Evolutionary conservation across 495 filamentous ascomycete species (phyloP), one percentile per base, ranked within the genome.

Genomic region (Annulohypoxylon maeteangense): DNA sequence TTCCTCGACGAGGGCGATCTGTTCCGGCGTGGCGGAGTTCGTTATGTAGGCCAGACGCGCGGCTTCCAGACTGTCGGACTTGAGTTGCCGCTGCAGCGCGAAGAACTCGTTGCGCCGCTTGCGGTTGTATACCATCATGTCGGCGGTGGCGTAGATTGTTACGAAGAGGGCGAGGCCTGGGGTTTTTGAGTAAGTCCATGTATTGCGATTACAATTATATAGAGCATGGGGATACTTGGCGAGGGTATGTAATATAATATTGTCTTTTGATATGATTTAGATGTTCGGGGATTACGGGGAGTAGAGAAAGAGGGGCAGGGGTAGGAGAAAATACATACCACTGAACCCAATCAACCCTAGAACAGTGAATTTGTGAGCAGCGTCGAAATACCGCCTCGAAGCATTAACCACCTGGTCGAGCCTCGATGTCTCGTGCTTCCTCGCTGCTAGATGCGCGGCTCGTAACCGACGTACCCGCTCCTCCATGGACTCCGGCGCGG

Each of bases 111-210:
- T 81, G 56, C 85, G 85, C 61, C 86, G 85, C 78, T 84, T 84
- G 59, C 92, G 90, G 83, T 97, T 98, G 82, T 95, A 92, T 45
- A 92, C 78, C 29, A 95, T 88, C 88, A 99, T 92, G 79, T 97
- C 94, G 75, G 87, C 86, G 58, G 94, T 85, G 6, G 95, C 91
- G 82, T 93, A 95, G 62, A 89, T 84, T 20, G 92, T 93, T 38
- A 95, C 86, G 58, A 90, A 86, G 70, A 86, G 89, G 68, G 89
- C 88, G 71, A 97, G 76, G 57, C 89, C 93, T 95, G 66, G 45
- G 45, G 47, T 23, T 51, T 27, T 4, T 3, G 11, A 11, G 25
- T 27, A 3, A 11, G 25, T 27, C 14, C 7, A 20, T 44, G n/a
- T 3, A 29, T 29, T 29, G 2, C 27, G 6, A 29, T 29, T 29